Conservation (phyloP, 2,329 filamentous ascomycete genomes). For the Pestalotiopsis sp. region DNA sequence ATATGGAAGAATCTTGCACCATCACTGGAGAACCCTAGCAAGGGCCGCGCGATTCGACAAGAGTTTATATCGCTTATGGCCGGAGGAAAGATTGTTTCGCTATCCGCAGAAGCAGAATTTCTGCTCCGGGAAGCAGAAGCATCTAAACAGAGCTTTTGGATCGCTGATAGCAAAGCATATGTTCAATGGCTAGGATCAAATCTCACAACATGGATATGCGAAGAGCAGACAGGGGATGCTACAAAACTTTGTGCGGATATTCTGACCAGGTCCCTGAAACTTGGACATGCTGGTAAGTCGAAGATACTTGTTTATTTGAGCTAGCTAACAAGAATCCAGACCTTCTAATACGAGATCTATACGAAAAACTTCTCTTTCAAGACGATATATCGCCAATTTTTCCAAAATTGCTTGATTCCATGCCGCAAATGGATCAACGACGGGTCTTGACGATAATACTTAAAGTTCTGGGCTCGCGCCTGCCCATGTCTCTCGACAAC, state of each 20-base stretch:
- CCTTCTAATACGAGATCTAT: conserved; percentile 36
- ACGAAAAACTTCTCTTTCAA: conserved; percentile 25
- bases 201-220: conserved; percentile 49
- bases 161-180: conserved; percentile 66
- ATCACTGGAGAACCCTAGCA: conserved; percentile 20
- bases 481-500: conserved; percentile 34
- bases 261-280: conserved; percentile 62
- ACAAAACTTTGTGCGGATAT: conserved; percentile 48
- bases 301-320: too few species aligned
- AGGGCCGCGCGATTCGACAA: conserved; percentile 38
- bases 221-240: conserved; percentile 35
- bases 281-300: conserved; percentile 72
- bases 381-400: conserved; percentile 26
- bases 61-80: conserved; percentile 50
- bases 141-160: conserved; percentile 51
- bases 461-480: conserved; percentile 46
- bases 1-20: conserved; percentile 25
- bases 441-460: conserved; percentile 42
- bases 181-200: conserved; percentile 72
- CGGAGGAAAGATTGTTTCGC: conserved; percentile 51
- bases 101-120: conserved; percentile 58
- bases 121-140: conserved; percentile 41
- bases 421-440: conserved; percentile 47
- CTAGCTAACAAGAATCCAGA: conserved; percentile 35
- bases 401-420: conserved; percentile 33